Evolutionary conservation across 2,329 filamentous ascomycete genomes (phyloP).

Genomic region (Cordyceps javanica): DNA sequence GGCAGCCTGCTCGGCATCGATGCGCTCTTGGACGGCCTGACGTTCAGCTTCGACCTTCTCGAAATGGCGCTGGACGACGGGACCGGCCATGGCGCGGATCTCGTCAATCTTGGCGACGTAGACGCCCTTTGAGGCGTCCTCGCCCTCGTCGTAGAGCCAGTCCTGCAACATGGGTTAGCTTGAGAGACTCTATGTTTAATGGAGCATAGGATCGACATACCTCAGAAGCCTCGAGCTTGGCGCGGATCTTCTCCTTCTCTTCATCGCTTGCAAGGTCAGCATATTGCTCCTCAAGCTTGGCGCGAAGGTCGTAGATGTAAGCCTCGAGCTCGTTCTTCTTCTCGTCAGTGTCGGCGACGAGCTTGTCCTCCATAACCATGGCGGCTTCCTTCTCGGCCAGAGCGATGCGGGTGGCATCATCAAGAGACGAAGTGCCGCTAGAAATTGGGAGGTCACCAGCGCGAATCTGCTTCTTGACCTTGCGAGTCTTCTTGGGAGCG

Average conservation of each 20-base stretch:
- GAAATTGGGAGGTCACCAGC: slow-evolving; percentile 92
- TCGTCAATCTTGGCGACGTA: slow-evolving; percentile 96
- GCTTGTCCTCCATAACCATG: slow-evolving; percentile 98
- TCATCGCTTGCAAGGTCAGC: slow-evolving; percentile 83
- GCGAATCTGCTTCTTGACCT: slow-evolving; percentile 98
- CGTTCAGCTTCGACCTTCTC: slow-evolving; percentile 90
- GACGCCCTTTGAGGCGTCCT: slow-evolving; percentile 87
- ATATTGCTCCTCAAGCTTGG: slow-evolving; percentile 91
- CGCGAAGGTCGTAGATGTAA: slow-evolving; percentile 93
- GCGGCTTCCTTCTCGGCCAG: slow-evolving; percentile 74
- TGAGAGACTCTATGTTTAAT: not conserved
- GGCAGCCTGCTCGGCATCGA: slow-evolving; percentile 71
- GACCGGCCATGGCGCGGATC: slow-evolving; percentile 82
- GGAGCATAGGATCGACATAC: slow-evolving; percentile 47
- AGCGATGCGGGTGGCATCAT: slow-evolving; percentile 58
- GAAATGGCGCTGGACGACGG: slow-evolving; percentile 89
- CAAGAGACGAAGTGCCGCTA: slow-evolving; percentile 74
- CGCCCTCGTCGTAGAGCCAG: slow-evolving; percentile 96
- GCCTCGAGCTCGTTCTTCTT: slow-evolving; percentile 99
- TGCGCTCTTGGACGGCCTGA: slow-evolving; percentile 66
- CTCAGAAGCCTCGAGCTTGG: slow-evolving; percentile 79
- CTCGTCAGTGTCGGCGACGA: slow-evolving; percentile 95
- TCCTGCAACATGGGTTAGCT: slow-evolving; percentile 52
- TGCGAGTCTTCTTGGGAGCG: slow-evolving; percentile 79
- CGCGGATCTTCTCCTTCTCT: slow-evolving; percentile 81